phyloP scores from a whole-genome alignment of 176 grass and related monocot genomes.

The Oryza australiensis region DNA sequence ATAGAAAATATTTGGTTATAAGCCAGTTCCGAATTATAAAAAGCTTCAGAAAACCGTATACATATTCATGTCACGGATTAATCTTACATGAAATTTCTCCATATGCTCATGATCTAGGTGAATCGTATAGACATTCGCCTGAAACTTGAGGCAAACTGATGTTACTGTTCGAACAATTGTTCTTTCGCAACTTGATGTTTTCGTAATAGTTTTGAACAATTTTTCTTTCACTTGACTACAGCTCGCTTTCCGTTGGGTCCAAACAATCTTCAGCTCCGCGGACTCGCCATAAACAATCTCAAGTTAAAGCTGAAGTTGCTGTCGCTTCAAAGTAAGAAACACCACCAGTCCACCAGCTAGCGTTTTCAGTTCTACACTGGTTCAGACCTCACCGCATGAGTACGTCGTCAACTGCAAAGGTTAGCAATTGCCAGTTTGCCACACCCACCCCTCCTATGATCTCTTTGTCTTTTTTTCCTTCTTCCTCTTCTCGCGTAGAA shows the following conservation, averaged over 20 bases:
- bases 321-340: slow-evolving; percentile 22
- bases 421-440: slow-evolving; percentile 4
- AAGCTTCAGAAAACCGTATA: background rate
- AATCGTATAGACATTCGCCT: background rate
- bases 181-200: background rate
- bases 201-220: background rate
- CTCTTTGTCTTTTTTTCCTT: background rate
- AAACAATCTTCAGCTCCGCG: background rate
- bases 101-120: background rate
- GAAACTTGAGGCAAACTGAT: background rate
- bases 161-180: background rate
- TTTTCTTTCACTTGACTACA: background rate
- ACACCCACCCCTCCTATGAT: slow-evolving; percentile 2
- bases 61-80: too few species aligned
- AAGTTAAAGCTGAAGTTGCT: slow-evolving; percentile 12
- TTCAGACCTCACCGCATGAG: background rate
- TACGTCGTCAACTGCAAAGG: slow-evolving; percentile 9
- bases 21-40: background rate
- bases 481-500: background rate
- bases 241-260: background rate
- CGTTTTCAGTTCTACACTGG: background rate
- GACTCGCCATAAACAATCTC: slow-evolving; percentile 15
- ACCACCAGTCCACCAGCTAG: background rate
- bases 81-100: background rate
- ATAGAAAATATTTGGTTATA: background rate